Conservation (phyloP, 441 rosid genomes). For the Gossypium trilobum region DNA sequence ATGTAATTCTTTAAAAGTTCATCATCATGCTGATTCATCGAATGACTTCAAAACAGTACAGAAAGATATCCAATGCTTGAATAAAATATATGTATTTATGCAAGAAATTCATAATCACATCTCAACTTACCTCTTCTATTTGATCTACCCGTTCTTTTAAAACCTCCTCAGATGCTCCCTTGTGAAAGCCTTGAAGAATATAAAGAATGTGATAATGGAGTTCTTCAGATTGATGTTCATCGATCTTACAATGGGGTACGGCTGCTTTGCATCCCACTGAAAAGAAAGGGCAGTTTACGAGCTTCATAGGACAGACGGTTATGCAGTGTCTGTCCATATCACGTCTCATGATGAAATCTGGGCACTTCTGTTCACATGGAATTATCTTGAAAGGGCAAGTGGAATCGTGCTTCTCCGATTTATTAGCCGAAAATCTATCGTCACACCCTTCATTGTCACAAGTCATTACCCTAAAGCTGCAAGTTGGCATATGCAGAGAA, state of each 20-base stretch:
- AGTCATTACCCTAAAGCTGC: constrained; percentile 53
- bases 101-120: background rate
- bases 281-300: constrained; percentile 72
- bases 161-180: constrained; percentile 48
- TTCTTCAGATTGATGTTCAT: constrained; percentile 45
- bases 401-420: constrained; percentile 55
- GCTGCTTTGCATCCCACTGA: constrained; percentile 60
- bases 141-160: constrained; percentile 49
- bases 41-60: background rate
- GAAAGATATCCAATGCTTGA: background rate
- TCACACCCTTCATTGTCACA: constrained; percentile 70
- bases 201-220: constrained; percentile 50
- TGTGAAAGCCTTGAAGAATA: constrained; percentile 52
- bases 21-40: background rate
- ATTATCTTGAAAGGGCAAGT: constrained; percentile 72
- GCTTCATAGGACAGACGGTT: constrained; percentile 82
- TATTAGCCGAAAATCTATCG: constrained; percentile 40
- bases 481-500: constrained; percentile 31
- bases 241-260: constrained; percentile 43
- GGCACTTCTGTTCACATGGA: constrained; percentile 77
- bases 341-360: constrained; percentile 58
- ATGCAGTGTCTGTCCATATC: constrained; percentile 92
- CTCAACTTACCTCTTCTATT: constrained; percentile 42
- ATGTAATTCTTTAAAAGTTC: background rate
- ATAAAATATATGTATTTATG: background rate